Base-by-base conservation (phyloP, 495 filamentous ascomycete genomes). In the Penicillium alfredii region DNA sequence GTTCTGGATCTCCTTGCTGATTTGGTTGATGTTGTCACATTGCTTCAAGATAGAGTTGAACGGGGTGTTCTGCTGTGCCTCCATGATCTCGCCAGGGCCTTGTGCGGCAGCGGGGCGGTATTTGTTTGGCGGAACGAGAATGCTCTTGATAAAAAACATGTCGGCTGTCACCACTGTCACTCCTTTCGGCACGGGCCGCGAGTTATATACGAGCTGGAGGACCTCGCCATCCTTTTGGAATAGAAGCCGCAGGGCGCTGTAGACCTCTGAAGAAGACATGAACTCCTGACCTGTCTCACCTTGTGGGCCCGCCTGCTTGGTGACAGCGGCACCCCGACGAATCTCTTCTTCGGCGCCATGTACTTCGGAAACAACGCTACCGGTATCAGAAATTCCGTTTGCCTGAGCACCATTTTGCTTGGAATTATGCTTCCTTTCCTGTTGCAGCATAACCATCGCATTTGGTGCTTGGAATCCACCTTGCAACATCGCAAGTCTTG, bases 81-180 rank as follows among this genome's bases (percentile, higher is more conserved):
- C 93, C 27, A 85, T 73, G 38, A 96, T 80, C 23, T 82, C 78
- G 10, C 79, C 77, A 24, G 83, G 74, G 31, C 85, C 84, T 27
- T 86, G 83, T 19, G 73, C 70, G n/a, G 87, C 79, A 56, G 88
- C 88, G 14, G 88, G 88, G n/a, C 93, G 80, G 56, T 82, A 97
- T 49, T 80, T 84, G 55, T 92, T 96, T 0, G 93, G 92, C 10
- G 93, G 88, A 3, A 99, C 84, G 14, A 95, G 59, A 21, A 99
- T 64, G 20, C 71, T 78, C 42, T 81, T 78, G 30, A 97, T 71
- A 64, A 99, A 99, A 61, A 99, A 95, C 78, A 95, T 95, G 51
- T 92, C 83, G 0, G 86, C 77, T 4, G 66, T 74, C 6, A 90
- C 61, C 8, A 51, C 28, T 60, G 66, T 39, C 71, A 73, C 12